These are phyloP conservation scores for Exophiala oligosperma DNA, from an alignment of 2,329 filamentous ascomycete genomes.

Conservation along the genomic window DNA sequence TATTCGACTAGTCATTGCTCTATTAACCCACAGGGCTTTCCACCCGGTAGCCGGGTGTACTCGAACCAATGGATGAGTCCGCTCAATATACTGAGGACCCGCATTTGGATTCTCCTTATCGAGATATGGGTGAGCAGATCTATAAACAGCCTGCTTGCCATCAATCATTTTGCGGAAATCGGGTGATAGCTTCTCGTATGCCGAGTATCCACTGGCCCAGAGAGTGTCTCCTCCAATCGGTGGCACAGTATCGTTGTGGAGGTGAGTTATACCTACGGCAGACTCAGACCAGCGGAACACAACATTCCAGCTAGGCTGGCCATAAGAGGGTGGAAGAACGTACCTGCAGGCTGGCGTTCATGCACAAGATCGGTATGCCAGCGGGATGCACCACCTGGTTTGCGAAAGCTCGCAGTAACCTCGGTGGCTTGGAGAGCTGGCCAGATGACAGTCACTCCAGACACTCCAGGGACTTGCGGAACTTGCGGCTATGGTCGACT, in stretches of 20 bases:
- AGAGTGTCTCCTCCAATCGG: slow-evolving; percentile 50
- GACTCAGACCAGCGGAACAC: too few relatives aligned
- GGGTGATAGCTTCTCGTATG: too few relatives aligned
- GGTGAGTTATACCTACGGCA: slow-evolving; percentile 50
- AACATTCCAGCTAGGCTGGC: too few relatives aligned
- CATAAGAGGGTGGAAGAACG: too few relatives aligned
- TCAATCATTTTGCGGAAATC: slow-evolving; percentile 30
- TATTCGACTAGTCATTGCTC: slow-evolving; percentile 26
- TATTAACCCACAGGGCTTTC: slow-evolving; percentile 31
- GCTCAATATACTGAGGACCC: slow-evolving; percentile 45
- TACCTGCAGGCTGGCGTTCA: too few relatives aligned
- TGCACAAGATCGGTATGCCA: slow-evolving; percentile 54
- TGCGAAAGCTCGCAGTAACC: slow-evolving; percentile 66
- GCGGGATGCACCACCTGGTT: slow-evolving; percentile 54
- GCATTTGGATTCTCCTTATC: slow-evolving; percentile 56
- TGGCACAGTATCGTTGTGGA: slow-evolving; percentile 52
- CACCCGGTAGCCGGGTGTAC: slow-evolving; percentile 47
- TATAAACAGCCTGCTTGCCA: slow-evolving; percentile 33
- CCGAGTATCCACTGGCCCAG: too few relatives aligned
- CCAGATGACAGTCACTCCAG: slow-evolving; percentile 59
- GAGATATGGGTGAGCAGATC: slow-evolving; percentile 51
- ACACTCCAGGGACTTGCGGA: slow-evolving; percentile 52
- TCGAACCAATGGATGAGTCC: slow-evolving; percentile 51
- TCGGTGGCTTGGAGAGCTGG: slow-evolving; percentile 51
- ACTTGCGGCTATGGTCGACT: slow-evolving; percentile 62